Evolutionary conservation across 192 early-diverging fungal species (phyloP).

Genomic region (Linnemannia schmuckeri): DNA sequence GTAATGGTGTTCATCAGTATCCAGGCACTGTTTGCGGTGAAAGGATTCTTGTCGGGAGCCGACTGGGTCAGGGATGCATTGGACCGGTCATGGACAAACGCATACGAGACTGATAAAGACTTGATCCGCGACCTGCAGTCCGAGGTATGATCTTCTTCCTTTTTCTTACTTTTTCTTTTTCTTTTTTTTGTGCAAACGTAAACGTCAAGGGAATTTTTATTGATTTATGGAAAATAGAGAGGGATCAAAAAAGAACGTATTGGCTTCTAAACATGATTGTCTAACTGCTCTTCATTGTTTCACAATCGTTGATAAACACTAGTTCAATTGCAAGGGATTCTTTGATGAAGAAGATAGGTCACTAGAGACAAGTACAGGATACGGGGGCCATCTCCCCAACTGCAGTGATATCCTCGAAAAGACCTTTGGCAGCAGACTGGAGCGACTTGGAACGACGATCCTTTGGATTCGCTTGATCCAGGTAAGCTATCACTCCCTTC

Average conservation of each 20-base stretch:
- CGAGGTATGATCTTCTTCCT: constrained; percentile 15
- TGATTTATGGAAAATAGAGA: too few species aligned
- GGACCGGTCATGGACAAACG: constrained; percentile 27
- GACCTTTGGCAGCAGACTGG: constrained; percentile 22
- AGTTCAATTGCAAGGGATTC: constrained; percentile 46
- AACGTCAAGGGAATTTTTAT: neutral
- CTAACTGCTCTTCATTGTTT: neutral
- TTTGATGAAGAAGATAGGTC: constrained; percentile 14
- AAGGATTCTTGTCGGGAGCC: neutral
- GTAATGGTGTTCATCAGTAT: constrained; percentile 9
- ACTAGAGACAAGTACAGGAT: neutral
- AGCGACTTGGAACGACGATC: constrained; percentile 14
- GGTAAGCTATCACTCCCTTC: neutral
- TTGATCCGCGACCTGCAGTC: constrained; percentile 21
- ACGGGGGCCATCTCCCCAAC: neutral
- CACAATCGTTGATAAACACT: neutral
- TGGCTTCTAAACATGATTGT: neutral
- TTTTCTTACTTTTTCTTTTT: too few species aligned
- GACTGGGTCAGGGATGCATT: constrained; percentile 12
- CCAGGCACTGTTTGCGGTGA: neutral
- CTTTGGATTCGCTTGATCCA: constrained; percentile 32
- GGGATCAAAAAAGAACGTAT: neutral
- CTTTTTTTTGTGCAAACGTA: neutral
- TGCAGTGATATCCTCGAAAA: constrained; percentile 25
- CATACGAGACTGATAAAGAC: constrained; percentile 10